These are phyloP conservation scores for Suillus paluster DNA, from an alignment of 768 basidiomycete genomes.

Conservation along the genomic window DNA sequence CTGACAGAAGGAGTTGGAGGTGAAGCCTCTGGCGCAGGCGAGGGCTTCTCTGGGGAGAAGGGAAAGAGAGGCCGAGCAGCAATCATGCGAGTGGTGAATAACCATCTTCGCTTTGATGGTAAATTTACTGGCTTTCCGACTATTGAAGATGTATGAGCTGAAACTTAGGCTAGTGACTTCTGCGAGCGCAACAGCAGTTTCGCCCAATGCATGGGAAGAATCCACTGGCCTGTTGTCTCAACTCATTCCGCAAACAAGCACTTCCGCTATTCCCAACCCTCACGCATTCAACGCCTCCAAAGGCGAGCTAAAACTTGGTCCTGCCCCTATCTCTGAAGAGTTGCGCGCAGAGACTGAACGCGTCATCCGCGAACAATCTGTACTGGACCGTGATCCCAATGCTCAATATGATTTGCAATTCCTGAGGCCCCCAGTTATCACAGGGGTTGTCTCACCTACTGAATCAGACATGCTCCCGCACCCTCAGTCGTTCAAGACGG, in stretches of 20 bases:
- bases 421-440: slow-evolving; percentile 49
- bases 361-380: slow-evolving; percentile 77
- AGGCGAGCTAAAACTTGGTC: slow-evolving; percentile 86
- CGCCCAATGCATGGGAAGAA: slow-evolving; percentile 78
- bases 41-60: slow-evolving; percentile 79
- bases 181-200: slow-evolving; percentile 65
- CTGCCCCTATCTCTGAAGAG: slow-evolving; percentile 76
- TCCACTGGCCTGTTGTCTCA: slow-evolving; percentile 83
- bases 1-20: slow-evolving; percentile 91
- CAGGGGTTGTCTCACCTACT: slow-evolving; percentile 66
- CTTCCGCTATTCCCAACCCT: slow-evolving; percentile 56
- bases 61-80: slow-evolving; percentile 87
- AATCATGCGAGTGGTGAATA: slow-evolving; percentile 93
- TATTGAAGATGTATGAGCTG: slow-evolving; percentile 10
- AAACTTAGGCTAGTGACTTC: slow-evolving; percentile 61
- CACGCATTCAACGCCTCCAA: slow-evolving; percentile 77
- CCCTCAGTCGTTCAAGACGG: slow-evolving; percentile 79
- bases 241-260: slow-evolving; percentile 64
- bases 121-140: slow-evolving; percentile 21
- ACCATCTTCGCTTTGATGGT: slow-evolving; percentile 92
- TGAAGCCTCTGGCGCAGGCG: slow-evolving; percentile 78
- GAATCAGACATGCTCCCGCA: slow-evolving; percentile 79
- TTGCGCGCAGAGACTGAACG: slow-evolving; percentile 82
- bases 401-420: slow-evolving; percentile 69
- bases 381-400: slow-evolving; percentile 70